Conservation (phyloP, 169 alveolate genomes). For the Plasmodium blacklocki region DNA sequence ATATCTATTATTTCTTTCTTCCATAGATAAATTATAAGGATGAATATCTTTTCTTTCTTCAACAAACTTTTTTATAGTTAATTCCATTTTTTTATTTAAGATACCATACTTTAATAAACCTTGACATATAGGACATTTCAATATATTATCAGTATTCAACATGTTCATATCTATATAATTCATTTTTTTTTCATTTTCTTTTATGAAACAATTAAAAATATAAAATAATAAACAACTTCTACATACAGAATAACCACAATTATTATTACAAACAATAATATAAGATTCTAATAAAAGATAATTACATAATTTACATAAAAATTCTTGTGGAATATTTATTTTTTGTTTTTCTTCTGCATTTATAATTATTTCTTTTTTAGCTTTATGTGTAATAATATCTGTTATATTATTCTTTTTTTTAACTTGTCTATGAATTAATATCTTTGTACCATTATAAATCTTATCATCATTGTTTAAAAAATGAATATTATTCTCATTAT, state of each 20-base stretch:
- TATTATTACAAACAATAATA: slow-evolving; percentile 66
- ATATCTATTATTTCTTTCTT: slow-evolving; percentile 49
- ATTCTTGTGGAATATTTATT: slow-evolving; percentile 58
- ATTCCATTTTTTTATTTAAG: slow-evolving; percentile 46
- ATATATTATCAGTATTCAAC: slow-evolving; percentile 2
- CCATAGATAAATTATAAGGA: slow-evolving; percentile 11
- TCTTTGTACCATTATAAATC: slow-evolving; percentile 61
- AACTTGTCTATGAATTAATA: slow-evolving; percentile 56
- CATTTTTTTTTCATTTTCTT: slow-evolving; percentile 33
- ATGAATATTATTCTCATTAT: slow-evolving; percentile 3
- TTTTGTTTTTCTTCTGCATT: slow-evolving; percentile 49
- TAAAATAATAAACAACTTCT: slow-evolving; percentile 63
- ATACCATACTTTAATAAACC: slow-evolving; percentile 60
- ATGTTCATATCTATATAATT: slow-evolving; percentile 7
- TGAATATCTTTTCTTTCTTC: slow-evolving; percentile 55
- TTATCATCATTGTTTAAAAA: slow-evolving; percentile 48
- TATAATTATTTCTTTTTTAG: slow-evolving; percentile 66
- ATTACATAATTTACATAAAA: slow-evolving; percentile 66
- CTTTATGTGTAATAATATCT: slow-evolving; percentile 62
- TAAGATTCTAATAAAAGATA: slow-evolving; percentile 34
- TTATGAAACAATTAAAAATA: slow-evolving; percentile 15
- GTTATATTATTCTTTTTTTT: slow-evolving; percentile 29
- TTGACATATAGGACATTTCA: slow-evolving; percentile 63
- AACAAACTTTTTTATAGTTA: slow-evolving; percentile 44
- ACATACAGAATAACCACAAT: slow-evolving; percentile 77